A percentile compares a stretch with the other conserved stretches of the same genome.
Conservation (phyloP, 106 monocot genomes). For the Acanthochlamys bracteata region DNA sequence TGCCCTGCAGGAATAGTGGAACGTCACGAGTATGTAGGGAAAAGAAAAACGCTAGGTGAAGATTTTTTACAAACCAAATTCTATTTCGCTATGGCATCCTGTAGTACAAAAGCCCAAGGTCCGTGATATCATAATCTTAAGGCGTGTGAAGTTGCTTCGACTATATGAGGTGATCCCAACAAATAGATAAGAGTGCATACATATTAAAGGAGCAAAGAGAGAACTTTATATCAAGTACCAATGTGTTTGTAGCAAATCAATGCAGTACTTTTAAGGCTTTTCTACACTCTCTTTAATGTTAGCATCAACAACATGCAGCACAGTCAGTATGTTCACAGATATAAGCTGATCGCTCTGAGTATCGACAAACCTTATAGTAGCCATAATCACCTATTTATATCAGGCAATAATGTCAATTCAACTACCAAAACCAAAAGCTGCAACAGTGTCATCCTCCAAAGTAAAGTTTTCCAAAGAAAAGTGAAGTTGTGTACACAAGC, state of each 20-base stretch:
- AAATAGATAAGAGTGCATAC: neutral
- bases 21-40: neutral
- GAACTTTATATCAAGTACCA: conserved; percentile 43
- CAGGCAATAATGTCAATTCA: neutral
- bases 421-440: too few species aligned
- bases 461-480: too few species aligned
- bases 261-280: conserved; percentile 87
- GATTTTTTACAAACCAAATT: neutral
- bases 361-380: conserved; percentile 89
- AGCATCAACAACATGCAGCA: conserved; percentile 67
- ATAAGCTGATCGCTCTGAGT: conserved; percentile 60
- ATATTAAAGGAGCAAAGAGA: neutral
- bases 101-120: too few species aligned
- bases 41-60: neutral
- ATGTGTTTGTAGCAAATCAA: conserved; percentile 94
- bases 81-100: too few species aligned
- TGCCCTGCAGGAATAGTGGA: conserved; percentile 41
- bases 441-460: too few species aligned
- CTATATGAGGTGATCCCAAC: too few species aligned
- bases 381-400: conserved; percentile 88
- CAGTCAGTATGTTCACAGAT: conserved; percentile 66
- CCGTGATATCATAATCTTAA: too few species aligned
- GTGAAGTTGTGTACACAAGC: too few species aligned
- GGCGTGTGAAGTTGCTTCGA: too few species aligned
- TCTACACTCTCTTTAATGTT: conserved; percentile 94